These are phyloP conservation scores for Hypoxylon sp. DNA, from an alignment of 2,329 filamentous ascomycete genomes.

Conservation along the genomic window DNA sequence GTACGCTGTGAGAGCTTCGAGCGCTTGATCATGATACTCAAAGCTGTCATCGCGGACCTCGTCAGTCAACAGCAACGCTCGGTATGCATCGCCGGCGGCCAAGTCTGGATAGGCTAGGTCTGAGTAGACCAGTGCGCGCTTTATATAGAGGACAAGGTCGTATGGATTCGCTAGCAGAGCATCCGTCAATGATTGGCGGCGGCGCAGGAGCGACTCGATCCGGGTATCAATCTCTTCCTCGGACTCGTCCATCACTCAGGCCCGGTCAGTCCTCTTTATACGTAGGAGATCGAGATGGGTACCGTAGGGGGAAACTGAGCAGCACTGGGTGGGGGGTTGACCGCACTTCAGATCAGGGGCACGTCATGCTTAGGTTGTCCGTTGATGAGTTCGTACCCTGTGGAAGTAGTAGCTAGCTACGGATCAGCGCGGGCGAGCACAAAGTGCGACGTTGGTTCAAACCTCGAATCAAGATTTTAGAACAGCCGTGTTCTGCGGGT, in stretches of 20 bases:
- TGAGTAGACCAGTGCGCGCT: constrained; percentile 79
- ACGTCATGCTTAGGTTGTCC: constrained; percentile 39
- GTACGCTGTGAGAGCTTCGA: constrained; percentile 65
- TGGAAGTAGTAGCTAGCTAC: constrained; percentile 13
- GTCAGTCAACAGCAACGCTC: constrained; percentile 87
- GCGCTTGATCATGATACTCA: constrained; percentile 82
- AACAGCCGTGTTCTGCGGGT: constrained; percentile 12
- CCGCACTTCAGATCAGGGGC: constrained; percentile 43
- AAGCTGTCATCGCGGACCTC: constrained; percentile 83
- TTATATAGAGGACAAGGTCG: constrained; percentile 75
- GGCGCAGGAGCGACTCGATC: constrained; percentile 64
- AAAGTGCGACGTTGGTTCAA: constrained; percentile 29
- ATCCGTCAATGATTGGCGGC: constrained; percentile 71
- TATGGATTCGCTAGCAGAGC: constrained; percentile 68
- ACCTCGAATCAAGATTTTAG: constrained; percentile 25
- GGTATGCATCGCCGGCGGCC: constrained; percentile 90
- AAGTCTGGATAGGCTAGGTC: constrained; percentile 89
- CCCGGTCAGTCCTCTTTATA: constrained; percentile 36
- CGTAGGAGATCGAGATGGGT: constrained; percentile 32
- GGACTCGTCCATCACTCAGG: constrained; percentile 48
- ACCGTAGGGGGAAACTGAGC: constrained; percentile 25
- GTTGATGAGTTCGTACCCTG: constrained; percentile 24
- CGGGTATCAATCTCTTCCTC: constrained; percentile 58
- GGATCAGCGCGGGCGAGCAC: constrained; percentile 37
- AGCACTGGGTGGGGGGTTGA: constrained; percentile 31